Percentiles rank a stretch among this genome's conserved stretches.
These are phyloP conservation scores for Cyberlindnera maritima DNA, from an alignment of 805 yeast species.

Conservation along the genomic window DNA sequence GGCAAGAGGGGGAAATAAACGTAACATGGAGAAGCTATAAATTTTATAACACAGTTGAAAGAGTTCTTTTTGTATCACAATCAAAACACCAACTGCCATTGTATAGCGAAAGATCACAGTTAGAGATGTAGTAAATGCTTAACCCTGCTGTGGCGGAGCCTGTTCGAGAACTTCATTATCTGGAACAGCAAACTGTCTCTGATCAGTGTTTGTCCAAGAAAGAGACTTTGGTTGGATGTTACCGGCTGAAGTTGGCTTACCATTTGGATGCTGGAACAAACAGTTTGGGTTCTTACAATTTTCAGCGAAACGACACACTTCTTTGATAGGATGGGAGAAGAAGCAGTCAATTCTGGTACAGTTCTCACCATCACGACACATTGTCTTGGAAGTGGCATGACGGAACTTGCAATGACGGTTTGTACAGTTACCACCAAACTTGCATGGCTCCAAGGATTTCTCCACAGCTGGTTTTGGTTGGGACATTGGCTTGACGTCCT, in stretches of 20 bases:
- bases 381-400: conserved; percentile 70
- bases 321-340: conserved; percentile 78
- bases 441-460: conserved; percentile 75
- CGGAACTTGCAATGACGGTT: conserved; percentile 78
- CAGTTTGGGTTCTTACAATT: conserved; percentile 73
- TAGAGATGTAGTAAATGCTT: not conserved
- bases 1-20: conserved; percentile 4
- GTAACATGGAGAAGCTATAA: conserved; percentile 1
- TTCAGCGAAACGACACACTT: conserved; percentile 76
- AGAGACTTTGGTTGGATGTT: conserved; percentile 16
- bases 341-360: conserved; percentile 81
- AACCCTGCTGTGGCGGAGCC: conserved; percentile 49
- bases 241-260: conserved; percentile 41
- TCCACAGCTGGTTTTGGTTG: conserved; percentile 32
- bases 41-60: not conserved
- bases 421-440: conserved; percentile 73
- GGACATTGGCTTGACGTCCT: conserved; percentile 30
- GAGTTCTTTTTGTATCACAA: not conserved
- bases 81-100: not conserved
- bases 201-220: conserved; percentile 42
- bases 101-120: too few relatives aligned
- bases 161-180: conserved; percentile 72
- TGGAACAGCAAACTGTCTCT: conserved; percentile 74
- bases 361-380: conserved; percentile 79
- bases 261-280: conserved; percentile 77